A percentile compares a stretch with the other conserved stretches of the same genome.
These are phyloP conservation scores for Xylaria sp. DNA, from an alignment of 2,329 filamentous ascomycete genomes.

Conservation along the genomic window DNA sequence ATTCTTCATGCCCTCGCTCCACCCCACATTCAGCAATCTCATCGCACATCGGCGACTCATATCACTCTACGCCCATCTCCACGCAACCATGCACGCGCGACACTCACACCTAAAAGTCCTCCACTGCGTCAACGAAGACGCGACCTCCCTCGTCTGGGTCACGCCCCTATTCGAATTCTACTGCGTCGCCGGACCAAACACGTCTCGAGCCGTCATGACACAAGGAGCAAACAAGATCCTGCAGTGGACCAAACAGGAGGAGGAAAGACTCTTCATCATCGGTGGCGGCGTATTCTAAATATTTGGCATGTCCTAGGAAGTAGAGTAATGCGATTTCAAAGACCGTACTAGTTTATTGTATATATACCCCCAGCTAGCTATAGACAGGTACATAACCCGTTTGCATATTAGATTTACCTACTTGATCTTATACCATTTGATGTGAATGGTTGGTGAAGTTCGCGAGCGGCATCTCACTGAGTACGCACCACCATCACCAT, in stretches of 20 bases:
- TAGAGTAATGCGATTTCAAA: too few relatives aligned
- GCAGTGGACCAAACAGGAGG: slow-evolving; percentile 86
- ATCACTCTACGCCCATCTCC: slow-evolving; percentile 78
- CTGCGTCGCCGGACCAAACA: slow-evolving; percentile 77
- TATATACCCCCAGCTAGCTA: neutral
- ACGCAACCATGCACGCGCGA: slow-evolving; percentile 78
- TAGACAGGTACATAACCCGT: too few relatives aligned
- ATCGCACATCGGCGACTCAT: slow-evolving; percentile 67
- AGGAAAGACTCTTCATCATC: slow-evolving; percentile 93
- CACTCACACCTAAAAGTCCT: slow-evolving; percentile 81
- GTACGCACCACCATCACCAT: too few relatives aligned
- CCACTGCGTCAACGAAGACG: slow-evolving; percentile 69
- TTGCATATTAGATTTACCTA: too few relatives aligned
- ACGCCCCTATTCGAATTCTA: slow-evolving; percentile 92
- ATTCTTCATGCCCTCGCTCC: slow-evolving; percentile 82
- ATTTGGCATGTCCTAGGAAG: neutral
- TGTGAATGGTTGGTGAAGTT: too few relatives aligned
- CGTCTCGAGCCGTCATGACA: slow-evolving; percentile 61
- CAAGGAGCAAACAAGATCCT: slow-evolving; percentile 85
- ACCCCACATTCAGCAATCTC: slow-evolving; percentile 56
- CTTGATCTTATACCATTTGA: too few relatives aligned
- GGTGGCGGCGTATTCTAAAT: slow-evolving; percentile 79
- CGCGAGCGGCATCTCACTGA: too few relatives aligned
- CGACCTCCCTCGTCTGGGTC: slow-evolving; percentile 80
- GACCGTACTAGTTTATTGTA: neutral